Percentiles rank a stretch among this genome's conserved stretches.
phyloP scores from a whole-genome alignment of 176 grass and related monocot genomes.

The Bolboschoenus planiculmis region DNA sequence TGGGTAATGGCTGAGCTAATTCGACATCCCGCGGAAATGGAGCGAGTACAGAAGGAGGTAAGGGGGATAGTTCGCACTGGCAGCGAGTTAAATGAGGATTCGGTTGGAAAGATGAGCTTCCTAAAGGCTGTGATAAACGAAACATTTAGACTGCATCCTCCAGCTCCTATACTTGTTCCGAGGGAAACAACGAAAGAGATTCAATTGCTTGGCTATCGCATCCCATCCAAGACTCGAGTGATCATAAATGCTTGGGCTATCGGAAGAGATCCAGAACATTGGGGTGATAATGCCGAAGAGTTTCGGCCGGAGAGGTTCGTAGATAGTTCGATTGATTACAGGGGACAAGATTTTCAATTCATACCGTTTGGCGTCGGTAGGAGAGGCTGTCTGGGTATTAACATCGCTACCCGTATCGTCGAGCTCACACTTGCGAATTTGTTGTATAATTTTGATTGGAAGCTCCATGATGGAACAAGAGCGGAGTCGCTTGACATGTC shows the following conservation, averaged over 20 bases:
- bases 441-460: constrained; percentile 47
- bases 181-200: constrained; percentile 31
- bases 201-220: constrained; percentile 30
- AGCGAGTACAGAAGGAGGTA: constrained; percentile 26
- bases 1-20: constrained; percentile 61
- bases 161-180: constrained; percentile 40
- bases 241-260: constrained; percentile 58
- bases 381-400: constrained; percentile 33
- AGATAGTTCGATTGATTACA: constrained; percentile 35
- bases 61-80: not conserved
- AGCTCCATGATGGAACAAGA: constrained; percentile 23
- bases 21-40: constrained; percentile 21
- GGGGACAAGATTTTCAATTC: constrained; percentile 46
- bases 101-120: constrained; percentile 13
- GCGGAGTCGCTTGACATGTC: constrained; percentile 37
- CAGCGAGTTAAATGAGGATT: not conserved
- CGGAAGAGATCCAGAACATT: constrained; percentile 30
- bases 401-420: constrained; percentile 30
- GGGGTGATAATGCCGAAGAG: constrained; percentile 30
- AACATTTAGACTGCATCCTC: constrained; percentile 26
- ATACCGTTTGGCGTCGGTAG: constrained; percentile 47
- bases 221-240: constrained; percentile 35
- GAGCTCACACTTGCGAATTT: constrained; percentile 42
- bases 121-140: constrained; percentile 46
- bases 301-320: constrained; percentile 46